Evolutionary conservation across 106 monocot genomes (phyloP), one percentile per base, ranked within the genome.

Genomic region (Phalaenopsis aphrodite): DNA sequence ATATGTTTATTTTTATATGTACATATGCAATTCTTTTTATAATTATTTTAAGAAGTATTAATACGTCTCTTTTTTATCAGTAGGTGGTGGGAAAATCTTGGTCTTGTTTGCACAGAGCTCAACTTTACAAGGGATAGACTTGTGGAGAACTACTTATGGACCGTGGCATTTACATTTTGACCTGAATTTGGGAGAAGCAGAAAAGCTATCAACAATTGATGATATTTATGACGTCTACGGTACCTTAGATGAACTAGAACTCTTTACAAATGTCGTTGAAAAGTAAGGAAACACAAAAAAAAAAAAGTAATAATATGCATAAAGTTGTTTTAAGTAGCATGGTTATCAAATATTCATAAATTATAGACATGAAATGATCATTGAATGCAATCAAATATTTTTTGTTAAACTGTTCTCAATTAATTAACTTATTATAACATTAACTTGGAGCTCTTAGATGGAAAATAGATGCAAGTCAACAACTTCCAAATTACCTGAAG

Each of bases 141-240:
- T 37, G 36, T 85, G 4, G 93, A 93, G 77, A 43, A 71, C 37
- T 90, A 71, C 78, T 21, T 88, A 0, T 86, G 76, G 58, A 11
- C 86, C 0, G 47, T 80, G 0, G 88, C 86, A 8, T 61, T 47
- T 3, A 16, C 7, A 3, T 81, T 38, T 16, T 77, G 83, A 9
- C 83, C 88, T 0, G 15, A 85, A 18, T 77, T 77, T 41, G 42
- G 42, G 1, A 21, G n/a, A 17, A 79, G 21, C 11, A 72, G 93
- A 3, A 42, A 81, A 56, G 78, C 14, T 2, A 10, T 81, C 0
- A 8, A 42, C 48, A 7, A 75, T 90, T 8, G 90, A 93, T 77
- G 90, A 93, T 77, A 47, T 90, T 12, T 93, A 91, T 76, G 91
- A 93, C 72, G 38, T 89, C 4, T 91, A 91, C 77, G 91, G 87